Percentiles rank a stretch among this genome's conserved stretches.
These are phyloP conservation scores for Camellia granthamiana DNA, from an alignment of 148 eudicot genomes.

Conservation along the genomic window DNA sequence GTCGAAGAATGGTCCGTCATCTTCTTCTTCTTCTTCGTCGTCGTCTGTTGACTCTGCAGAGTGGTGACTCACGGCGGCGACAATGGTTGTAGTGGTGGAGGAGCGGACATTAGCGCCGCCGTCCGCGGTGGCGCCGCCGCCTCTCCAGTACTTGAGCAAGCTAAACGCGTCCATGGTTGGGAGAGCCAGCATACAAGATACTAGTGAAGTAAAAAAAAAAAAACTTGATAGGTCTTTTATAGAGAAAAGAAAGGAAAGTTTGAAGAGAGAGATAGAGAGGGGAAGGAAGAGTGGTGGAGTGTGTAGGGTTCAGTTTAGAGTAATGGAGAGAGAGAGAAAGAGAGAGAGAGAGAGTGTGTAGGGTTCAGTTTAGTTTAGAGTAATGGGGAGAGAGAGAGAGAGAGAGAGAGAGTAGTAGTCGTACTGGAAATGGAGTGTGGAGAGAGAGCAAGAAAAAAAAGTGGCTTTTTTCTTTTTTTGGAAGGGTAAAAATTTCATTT, in stretches of 20 bases:
- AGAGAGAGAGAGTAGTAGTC: neutral
- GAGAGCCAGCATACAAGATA: conserved; percentile 64
- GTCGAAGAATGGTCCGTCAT: conserved; percentile 80
- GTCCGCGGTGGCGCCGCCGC: conserved; percentile 10
- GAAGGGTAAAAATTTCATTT: no score
- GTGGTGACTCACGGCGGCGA: conserved; percentile 24
- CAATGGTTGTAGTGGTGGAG: conserved; percentile 19
- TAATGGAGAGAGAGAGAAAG: neutral
- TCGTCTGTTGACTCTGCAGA: conserved; percentile 15
- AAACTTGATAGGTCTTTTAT: neutral
- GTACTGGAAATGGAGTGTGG: no score
- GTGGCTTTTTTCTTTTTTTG: no score
- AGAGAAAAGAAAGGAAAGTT: neutral
- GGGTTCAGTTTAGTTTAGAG: neutral
- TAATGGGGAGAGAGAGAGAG: neutral
- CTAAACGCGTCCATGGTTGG: conserved; percentile 92
- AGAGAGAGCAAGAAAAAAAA: no score
- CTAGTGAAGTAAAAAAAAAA: neutral
- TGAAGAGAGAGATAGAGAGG: no score
- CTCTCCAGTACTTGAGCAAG: conserved; percentile 80
- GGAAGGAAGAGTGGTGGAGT: neutral
- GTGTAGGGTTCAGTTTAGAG: neutral
- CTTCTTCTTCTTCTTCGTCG: conserved; percentile 29
- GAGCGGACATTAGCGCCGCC: conserved; percentile 1
- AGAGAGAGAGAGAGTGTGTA: neutral